Base-by-base conservation (phyloP, 164 flowering plant species). In the Vitis riparia region DNA sequence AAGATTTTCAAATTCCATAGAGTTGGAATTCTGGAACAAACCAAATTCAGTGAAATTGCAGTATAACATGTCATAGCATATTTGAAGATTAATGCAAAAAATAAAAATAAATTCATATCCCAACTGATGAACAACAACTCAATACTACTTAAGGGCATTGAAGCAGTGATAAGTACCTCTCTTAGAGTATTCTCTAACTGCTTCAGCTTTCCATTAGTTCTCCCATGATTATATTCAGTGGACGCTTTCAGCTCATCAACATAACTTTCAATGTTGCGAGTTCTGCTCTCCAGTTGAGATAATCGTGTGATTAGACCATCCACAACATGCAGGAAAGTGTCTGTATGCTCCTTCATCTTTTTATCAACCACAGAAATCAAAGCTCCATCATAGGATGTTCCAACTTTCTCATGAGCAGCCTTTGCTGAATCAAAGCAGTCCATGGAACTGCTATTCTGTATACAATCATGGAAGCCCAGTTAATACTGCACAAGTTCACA, bases 191-290 rank as follows among this genome's bases (percentile, higher is more conserved):
- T 73, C 55, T 78, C 79, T 3, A 78, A 51, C 55, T 70, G 75
- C 71, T 64, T 72, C 59, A 78, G 73, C 62, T 75, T 78, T 51
- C 68, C 73, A 55, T 75, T 68, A 37, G 59, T 70, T 49, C 66
- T 70, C 32, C 72, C 73, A 55, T 75, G 68, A 51, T 63, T 44
- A 49, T 27, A 67, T 37, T 67, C 73, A 37, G 68, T 13, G 5
- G 68, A 53, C 9, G 47, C 77, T 72, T 73, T 78, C 79, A 81
- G 37, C 6, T 75, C 75, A 44, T 78, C 84, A 2, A 81, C 47
- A 5, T 73, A 49, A 65, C 57, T 51, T 68, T 81, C 84, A 15
- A 78, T 23, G 12, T 30, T 64, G 30, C 68, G 53, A 2, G 67
- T 64, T 52, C 71, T 72, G 14, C 15, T 73, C 64, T 81, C 84